These are phyloP conservation scores for Phytophthora citrophthora DNA, from an alignment of 352 stramenopile species.

Conservation along the genomic window DNA sequence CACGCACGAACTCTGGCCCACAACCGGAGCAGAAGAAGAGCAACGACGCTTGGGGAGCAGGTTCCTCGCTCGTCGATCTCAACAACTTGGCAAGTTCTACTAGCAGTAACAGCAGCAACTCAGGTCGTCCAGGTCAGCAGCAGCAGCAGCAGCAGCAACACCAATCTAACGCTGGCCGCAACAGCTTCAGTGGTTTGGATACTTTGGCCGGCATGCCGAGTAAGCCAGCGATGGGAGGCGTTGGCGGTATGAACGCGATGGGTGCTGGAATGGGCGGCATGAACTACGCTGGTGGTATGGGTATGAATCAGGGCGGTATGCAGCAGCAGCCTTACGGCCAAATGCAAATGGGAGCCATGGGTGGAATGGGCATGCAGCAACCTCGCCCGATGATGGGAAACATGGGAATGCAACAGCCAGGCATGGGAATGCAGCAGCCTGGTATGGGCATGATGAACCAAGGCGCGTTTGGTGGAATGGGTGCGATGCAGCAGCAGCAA, in stretches of 20 bases:
- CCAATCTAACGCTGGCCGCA: slow-evolving; percentile 41
- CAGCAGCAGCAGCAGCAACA: slow-evolving; percentile 35
- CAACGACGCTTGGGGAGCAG: slow-evolving; percentile 82
- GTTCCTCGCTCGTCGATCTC: slow-evolving; percentile 80
- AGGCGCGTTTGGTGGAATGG: slow-evolving; percentile 49
- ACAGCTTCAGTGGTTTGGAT: slow-evolving; percentile 86
- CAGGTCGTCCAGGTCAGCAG: slow-evolving; percentile 39
- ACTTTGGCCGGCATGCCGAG: slow-evolving; percentile 81
- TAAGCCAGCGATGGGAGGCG: slow-evolving; percentile 60
- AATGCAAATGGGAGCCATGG: slow-evolving; percentile 52
- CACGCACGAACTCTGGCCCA: slow-evolving; percentile 36
- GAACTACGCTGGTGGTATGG: slow-evolving; percentile 47
- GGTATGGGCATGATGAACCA: slow-evolving; percentile 75
- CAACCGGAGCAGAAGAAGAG: slow-evolving; percentile 55
- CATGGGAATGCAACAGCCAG: slow-evolving; percentile 51
- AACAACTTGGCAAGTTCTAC: slow-evolving; percentile 65
- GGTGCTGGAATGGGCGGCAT: slow-evolving; percentile 52
- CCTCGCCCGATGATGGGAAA: slow-evolving; percentile 43
- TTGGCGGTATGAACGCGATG: slow-evolving; percentile 60
- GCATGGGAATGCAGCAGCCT: slow-evolving; percentile 46
- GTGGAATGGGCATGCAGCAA: slow-evolving; percentile 51
- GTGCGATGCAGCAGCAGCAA: slow-evolving; percentile 54
- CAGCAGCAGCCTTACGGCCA: slow-evolving; percentile 45
- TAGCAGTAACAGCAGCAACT: slow-evolving; percentile 26
- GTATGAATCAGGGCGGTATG: slow-evolving; percentile 34